phyloP scores from a whole-genome alignment of 2,329 filamentous ascomycete genomes.

The Graphilbum sp. region DNA sequence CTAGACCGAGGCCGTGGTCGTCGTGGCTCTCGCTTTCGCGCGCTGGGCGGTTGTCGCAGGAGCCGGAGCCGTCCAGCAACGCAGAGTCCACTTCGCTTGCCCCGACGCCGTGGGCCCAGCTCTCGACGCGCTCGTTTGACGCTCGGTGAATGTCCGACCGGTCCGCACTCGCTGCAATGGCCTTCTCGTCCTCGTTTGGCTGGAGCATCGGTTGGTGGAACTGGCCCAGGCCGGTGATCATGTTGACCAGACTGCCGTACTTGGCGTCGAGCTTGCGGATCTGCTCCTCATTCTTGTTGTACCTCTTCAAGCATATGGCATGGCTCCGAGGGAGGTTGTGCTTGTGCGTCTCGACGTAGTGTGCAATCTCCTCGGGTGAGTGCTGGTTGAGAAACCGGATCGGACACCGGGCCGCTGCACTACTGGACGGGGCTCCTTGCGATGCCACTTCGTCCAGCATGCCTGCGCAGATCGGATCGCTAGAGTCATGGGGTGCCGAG shows the following conservation, averaged over 20 bases:
- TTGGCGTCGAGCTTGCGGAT: slow-evolving; percentile 84
- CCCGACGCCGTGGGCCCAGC: slow-evolving; percentile 69
- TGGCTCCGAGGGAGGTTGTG: slow-evolving; percentile 89
- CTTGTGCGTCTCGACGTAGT: slow-evolving; percentile 89
- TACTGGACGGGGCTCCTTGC: slow-evolving; percentile 30
- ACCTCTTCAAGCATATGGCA: slow-evolving; percentile 78
- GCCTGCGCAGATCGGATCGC: slow-evolving; percentile 47
- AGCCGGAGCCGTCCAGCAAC: slow-evolving; percentile 14
- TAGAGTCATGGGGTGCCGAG: slow-evolving; percentile 28
- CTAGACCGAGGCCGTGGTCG: too few relatives aligned
- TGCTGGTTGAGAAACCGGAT: slow-evolving; percentile 89
- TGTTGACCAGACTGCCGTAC: slow-evolving; percentile 79
- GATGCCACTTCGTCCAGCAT: slow-evolving; percentile 44
- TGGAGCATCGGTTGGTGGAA: slow-evolving; percentile 82
- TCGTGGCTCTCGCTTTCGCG: too few relatives aligned
- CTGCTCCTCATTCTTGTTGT: slow-evolving; percentile 73
- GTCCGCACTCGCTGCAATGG: slow-evolving; percentile 1
- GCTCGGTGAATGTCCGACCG: slow-evolving; percentile 23
- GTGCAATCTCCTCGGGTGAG: slow-evolving; percentile 80
- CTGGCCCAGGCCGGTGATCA: slow-evolving; percentile 80
- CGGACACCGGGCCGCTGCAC: slow-evolving; percentile 52
- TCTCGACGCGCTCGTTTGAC: slow-evolving; percentile 60
- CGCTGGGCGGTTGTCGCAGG: too few relatives aligned
- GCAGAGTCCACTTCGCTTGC: too few relatives aligned
- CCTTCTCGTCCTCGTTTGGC: slow-evolving; percentile 26